phyloP scores from a whole-genome alignment of 2,329 filamentous ascomycete species.

The Colletotrichum plurivorum region DNA sequence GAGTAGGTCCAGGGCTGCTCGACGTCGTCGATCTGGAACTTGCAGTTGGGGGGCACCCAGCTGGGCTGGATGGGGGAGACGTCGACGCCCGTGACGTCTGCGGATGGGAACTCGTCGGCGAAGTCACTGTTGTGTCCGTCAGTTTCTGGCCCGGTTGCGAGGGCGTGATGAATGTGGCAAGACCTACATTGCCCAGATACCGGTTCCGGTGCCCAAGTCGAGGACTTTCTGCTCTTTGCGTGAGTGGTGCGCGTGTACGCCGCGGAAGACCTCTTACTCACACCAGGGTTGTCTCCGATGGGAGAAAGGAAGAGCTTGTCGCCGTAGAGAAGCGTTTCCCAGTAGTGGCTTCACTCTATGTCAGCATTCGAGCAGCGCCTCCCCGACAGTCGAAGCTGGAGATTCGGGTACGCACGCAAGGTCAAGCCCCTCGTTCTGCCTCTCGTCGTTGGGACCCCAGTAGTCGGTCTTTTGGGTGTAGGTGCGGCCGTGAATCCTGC shows the following conservation, averaged over 20 bases:
- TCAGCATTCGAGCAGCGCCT: too few species aligned
- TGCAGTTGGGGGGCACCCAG: slow-evolving; percentile 68
- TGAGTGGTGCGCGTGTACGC: not conserved
- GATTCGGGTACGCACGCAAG: slow-evolving; percentile 14
- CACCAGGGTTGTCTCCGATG: not conserved
- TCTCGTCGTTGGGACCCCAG: slow-evolving; percentile 35
- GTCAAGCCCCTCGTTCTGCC: slow-evolving; percentile 38
- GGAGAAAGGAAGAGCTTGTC: slow-evolving; percentile 33
- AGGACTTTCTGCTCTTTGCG: slow-evolving; percentile 3
- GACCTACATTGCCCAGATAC: slow-evolving; percentile 26
- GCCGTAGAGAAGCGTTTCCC: slow-evolving; percentile 23
- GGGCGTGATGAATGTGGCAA: too few species aligned
- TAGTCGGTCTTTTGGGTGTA: slow-evolving; percentile 38
- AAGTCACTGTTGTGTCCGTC: slow-evolving; percentile 57
- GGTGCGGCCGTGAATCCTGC: slow-evolving; percentile 33
- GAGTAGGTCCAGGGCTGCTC: slow-evolving; percentile 64
- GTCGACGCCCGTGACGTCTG: slow-evolving; percentile 65
- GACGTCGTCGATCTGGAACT: slow-evolving; percentile 73
- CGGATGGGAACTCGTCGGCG: slow-evolving; percentile 57
- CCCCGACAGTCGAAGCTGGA: rapidly evolving
- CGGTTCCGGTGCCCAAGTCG: slow-evolving; percentile 25
- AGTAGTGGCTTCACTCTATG: slow-evolving; percentile 1
- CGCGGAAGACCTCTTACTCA: not conserved
- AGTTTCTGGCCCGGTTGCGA: not conserved
- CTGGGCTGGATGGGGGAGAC: slow-evolving; percentile 69